phyloP scores from a whole-genome alignment of 768 basidiomycete genomes.

The Suillus luteus region DNA sequence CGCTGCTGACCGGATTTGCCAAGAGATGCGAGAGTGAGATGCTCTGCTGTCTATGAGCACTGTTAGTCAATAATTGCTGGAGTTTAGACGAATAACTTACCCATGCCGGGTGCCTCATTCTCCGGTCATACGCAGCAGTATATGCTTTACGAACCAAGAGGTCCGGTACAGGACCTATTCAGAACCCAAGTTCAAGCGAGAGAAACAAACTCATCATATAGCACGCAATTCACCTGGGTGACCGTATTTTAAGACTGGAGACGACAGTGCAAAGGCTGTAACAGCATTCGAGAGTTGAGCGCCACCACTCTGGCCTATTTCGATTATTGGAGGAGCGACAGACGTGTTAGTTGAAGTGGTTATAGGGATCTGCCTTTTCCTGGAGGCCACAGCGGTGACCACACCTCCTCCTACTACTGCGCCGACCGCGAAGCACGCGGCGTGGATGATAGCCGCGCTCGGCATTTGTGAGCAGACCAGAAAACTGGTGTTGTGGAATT shows the following conservation, averaged over 20 bases:
- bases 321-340: constrained; percentile 41
- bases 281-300: constrained; percentile 42
- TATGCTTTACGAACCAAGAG: constrained; percentile 80
- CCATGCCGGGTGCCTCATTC: constrained; percentile 92
- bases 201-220: constrained; percentile 9
- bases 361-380: constrained; percentile 22
- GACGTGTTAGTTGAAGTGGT: constrained; percentile 19
- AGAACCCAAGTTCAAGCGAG: constrained; percentile 7
- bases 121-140: constrained; percentile 87
- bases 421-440: constrained; percentile 80
- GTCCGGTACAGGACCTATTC: constrained; percentile 83
- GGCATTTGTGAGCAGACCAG: constrained; percentile 38
- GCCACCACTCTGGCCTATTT: constrained; percentile 46
- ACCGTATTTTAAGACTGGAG: constrained; percentile 70
- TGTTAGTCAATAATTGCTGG: neutral
- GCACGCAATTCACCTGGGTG: constrained; percentile 63
- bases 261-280: constrained; percentile 20
- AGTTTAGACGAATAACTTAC: constrained; percentile 42
- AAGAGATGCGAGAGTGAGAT: constrained; percentile 80
- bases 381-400: constrained; percentile 49
- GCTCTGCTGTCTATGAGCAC: constrained; percentile 81
- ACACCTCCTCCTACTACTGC: constrained; percentile 80
- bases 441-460: constrained; percentile 53
- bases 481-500: neutral
- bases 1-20: constrained; percentile 45